Evolutionary conservation across 1,284 basidiomycete species (phyloP), one percentile per base, ranked within the genome.

Genomic region (Austroboletus rostrupii): DNA sequence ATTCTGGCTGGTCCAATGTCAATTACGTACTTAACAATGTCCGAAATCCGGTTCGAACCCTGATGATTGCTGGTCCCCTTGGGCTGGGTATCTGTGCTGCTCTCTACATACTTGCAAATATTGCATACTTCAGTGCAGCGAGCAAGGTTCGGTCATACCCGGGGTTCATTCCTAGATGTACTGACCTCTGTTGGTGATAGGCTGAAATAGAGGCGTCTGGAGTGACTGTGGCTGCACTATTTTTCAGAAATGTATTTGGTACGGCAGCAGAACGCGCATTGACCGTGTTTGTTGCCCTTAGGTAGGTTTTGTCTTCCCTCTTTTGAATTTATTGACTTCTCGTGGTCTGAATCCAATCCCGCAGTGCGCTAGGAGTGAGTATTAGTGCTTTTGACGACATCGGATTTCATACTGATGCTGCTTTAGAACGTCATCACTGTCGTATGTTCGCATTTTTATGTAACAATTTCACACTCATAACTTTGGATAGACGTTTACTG

Each of bases 11-110:
- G 75, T 72, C 71, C 0, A 74, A 75, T 37, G 68, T 73, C 41
- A 78, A 80, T 53, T 79, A 78, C 40, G 75, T 81, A 1, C 60
- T 81, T 45, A 79, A 79, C 53, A 79, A 83, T 14, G 77, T 83
- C 33, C 71, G 70, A 42, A 57, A 78, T 53, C 77, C 76, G 0
- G 66, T 79, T 1, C 69, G 74, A 16, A 82, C 79, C 1, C 69
- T 83, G 41, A 76, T 75, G 57, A 74, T 79, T 14, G 77, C 79
- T 0, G 80, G 78, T 8, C 77, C 78, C 0, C 68, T 81, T 8
- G 80, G 77, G 3, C 57, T 80, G 10, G 65, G 70, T 5, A 69
- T 77, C 14, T 76, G 76, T 32, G 69, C 77, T 0, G 48, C 68
- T 3, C 61, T 80, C 12, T 82, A 81, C 45, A 51, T 81, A 16